A percentile compares a stretch with the other conserved stretches of the same genome.
Evolutionary conservation across 805 yeast genomes (phyloP).

Genomic region (Spathaspora arborariae): DNA sequence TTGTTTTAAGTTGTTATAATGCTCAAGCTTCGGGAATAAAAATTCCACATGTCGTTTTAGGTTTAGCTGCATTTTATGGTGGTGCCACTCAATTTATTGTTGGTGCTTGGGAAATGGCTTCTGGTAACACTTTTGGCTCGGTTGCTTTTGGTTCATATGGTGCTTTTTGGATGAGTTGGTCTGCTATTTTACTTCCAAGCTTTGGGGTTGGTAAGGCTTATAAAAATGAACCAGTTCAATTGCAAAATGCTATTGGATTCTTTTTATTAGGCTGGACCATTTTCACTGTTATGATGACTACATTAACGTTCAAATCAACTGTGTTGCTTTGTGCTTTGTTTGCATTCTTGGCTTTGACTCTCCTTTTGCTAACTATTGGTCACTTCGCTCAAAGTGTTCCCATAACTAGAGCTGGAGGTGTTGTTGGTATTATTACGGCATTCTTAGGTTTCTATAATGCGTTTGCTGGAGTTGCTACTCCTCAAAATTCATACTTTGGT

Average conservation of each 20-base stretch:
- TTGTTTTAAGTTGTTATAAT: slow-evolving; percentile 55
- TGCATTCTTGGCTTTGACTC: slow-evolving; percentile 27
- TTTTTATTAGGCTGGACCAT: slow-evolving; percentile 38
- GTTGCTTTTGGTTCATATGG: slow-evolving; percentile 59
- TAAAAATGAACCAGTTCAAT: slow-evolving; percentile 19
- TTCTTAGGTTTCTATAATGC: slow-evolving; percentile 40
- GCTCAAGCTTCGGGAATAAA: slow-evolving; percentile 54
- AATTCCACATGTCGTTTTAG: slow-evolving; percentile 53
- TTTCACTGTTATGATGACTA: slow-evolving; percentile 35
- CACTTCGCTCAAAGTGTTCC: slow-evolving; percentile 23
- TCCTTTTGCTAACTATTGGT: slow-evolving; percentile 34
- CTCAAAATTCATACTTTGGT: slow-evolving; percentile 31
- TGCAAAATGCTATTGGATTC: slow-evolving; percentile 29
- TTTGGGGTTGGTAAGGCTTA: slow-evolving; percentile 34
- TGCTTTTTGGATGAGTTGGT: slow-evolving; percentile 34
- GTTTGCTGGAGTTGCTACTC: slow-evolving; percentile 35
- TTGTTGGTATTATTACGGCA: slow-evolving; percentile 38
- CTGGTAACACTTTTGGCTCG: slow-evolving; percentile 67
- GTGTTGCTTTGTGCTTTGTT: slow-evolving; percentile 33
- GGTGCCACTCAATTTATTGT: slow-evolving; percentile 59
- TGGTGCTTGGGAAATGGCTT: slow-evolving; percentile 64
- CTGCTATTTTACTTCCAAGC: slow-evolving; percentile 25
- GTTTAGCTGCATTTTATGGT: slow-evolving; percentile 61
- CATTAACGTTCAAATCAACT: slow-evolving; percentile 37
- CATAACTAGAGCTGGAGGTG: slow-evolving; percentile 38